These are phyloP conservation scores for Trypanosoma melophagium DNA, from an alignment of 208 protist genomes.

Conservation along the genomic window DNA sequence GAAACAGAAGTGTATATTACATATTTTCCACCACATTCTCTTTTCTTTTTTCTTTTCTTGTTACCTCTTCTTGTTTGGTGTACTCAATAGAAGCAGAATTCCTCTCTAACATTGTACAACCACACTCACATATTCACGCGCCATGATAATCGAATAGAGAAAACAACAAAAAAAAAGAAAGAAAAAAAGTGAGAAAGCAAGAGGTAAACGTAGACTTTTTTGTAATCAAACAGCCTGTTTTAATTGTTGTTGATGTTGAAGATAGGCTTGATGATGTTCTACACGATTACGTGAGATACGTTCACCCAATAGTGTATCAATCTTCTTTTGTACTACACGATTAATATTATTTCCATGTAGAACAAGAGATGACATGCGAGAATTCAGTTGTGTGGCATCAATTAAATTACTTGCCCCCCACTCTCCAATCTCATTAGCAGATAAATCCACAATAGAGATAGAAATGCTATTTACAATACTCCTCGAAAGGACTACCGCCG, in stretches of 20 bases:
- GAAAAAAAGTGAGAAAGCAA: not conserved
- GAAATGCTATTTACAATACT: conserved; percentile 67
- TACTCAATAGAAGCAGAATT: too few relatives aligned
- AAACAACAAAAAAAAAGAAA: not conserved
- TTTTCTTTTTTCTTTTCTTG: too few relatives aligned
- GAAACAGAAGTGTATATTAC: too few relatives aligned
- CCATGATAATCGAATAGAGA: too few relatives aligned
- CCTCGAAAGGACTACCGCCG: conserved; percentile 55
- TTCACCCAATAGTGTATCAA: conserved; percentile 75
- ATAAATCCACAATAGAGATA: conserved; percentile 65
- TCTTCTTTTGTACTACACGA: conserved; percentile 82
- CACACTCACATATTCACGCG: too few relatives aligned
- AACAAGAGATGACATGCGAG: conserved; percentile 55
- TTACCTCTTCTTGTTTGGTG: too few relatives aligned
- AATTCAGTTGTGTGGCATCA: conserved; percentile 68
- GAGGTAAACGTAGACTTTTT: too few relatives aligned
- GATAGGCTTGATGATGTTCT: conserved; percentile 23
- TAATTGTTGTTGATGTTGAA: conserved; percentile 11
- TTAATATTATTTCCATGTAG: conserved; percentile 82
- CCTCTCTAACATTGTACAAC: too few relatives aligned
- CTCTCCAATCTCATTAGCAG: conserved; percentile 72
- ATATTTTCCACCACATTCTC: too few relatives aligned
- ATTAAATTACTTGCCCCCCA: conserved; percentile 71
- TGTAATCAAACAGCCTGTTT: not conserved
- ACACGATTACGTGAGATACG: conserved; percentile 61